These are phyloP conservation scores for Trichophyton simii DNA, from an alignment of 2,329 filamentous ascomycete species.

Conservation along the genomic window DNA sequence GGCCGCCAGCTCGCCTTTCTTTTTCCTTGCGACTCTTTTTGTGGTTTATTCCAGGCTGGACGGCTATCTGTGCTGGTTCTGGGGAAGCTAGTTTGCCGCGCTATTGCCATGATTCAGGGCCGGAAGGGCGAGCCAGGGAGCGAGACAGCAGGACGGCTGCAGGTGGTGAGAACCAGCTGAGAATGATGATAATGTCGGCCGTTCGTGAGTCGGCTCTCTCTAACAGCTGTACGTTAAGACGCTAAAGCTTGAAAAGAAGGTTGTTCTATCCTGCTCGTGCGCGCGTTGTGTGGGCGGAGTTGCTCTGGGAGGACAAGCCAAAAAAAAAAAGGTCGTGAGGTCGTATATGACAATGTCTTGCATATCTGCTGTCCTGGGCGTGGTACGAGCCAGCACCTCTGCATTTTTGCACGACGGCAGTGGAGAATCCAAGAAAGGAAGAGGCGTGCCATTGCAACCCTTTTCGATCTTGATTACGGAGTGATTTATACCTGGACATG, in stretches of 20 bases:
- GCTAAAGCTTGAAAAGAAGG: conserved; percentile 3
- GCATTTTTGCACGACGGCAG: conserved; percentile 4
- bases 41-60: neutral
- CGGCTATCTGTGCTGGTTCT: neutral
- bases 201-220: neutral
- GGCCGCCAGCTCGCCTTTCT: neutral
- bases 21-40: neutral
- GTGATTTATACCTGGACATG: neutral
- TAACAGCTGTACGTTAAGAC: neutral
- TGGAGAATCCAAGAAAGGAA: neutral
- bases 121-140: neutral
- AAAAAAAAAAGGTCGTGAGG: neutral
- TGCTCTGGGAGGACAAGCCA: neutral
- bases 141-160: neutral
- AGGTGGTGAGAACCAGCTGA: neutral
- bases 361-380: conserved; percentile 8
- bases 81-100: neutral
- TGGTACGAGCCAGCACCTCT: conserved; percentile 8
- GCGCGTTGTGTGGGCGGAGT: neutral
- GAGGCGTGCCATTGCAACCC: neutral
- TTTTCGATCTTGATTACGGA: neutral
- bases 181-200: neutral
- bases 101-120: neutral
- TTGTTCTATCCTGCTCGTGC: neutral
- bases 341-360: conserved; percentile 11